Percentiles rank a stretch among this genome's conserved stretches.
Conservation (phyloP, 768 basidiomycete genomes). For the Boletus eberwhitei region DNA sequence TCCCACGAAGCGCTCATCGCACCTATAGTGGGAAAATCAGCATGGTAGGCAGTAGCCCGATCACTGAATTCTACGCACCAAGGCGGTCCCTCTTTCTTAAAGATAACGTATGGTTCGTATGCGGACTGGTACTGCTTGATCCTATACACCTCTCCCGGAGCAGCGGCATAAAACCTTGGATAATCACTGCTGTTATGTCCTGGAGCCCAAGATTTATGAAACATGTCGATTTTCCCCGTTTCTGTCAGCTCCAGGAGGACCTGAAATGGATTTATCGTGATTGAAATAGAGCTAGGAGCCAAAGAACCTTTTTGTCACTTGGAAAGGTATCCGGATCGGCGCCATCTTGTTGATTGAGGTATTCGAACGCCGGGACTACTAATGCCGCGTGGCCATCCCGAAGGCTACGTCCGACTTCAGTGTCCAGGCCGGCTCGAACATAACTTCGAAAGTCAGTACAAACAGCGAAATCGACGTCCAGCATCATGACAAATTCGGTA, state of each 20-base stretch:
- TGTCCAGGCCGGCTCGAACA: constrained; percentile 41
- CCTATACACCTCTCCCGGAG: constrained; percentile 67
- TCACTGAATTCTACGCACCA: constrained; percentile 46
- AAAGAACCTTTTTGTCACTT: constrained; percentile 55
- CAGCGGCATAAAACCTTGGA: constrained; percentile 55
- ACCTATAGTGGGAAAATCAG: constrained; percentile 47
- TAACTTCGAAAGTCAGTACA: constrained; percentile 76
- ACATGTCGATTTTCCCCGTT: constrained; percentile 60
- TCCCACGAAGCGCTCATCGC: constrained; percentile 86
- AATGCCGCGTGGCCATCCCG: constrained; percentile 63
- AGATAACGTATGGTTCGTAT: constrained; percentile 88
- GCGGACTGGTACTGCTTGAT: constrained; percentile 76
- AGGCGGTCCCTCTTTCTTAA: constrained; percentile 70
- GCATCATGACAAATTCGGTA: constrained; percentile 85
- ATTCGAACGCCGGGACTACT: constrained; percentile 87
- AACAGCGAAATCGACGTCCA: constrained; percentile 84
- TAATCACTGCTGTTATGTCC: constrained; percentile 86
- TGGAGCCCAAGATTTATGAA: constrained; percentile 72
- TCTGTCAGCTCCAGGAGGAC: constrained; percentile 57
- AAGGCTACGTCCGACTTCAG: constrained; percentile 40
- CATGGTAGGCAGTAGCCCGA: not conserved
- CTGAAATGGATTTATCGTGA: constrained; percentile 27
- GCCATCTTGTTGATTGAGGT: constrained; percentile 61
- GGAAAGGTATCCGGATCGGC: constrained; percentile 60
- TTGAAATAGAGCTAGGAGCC: not conserved